phyloP scores from a whole-genome alignment of 441 rosid species.

The Daphne laureola region DNA sequence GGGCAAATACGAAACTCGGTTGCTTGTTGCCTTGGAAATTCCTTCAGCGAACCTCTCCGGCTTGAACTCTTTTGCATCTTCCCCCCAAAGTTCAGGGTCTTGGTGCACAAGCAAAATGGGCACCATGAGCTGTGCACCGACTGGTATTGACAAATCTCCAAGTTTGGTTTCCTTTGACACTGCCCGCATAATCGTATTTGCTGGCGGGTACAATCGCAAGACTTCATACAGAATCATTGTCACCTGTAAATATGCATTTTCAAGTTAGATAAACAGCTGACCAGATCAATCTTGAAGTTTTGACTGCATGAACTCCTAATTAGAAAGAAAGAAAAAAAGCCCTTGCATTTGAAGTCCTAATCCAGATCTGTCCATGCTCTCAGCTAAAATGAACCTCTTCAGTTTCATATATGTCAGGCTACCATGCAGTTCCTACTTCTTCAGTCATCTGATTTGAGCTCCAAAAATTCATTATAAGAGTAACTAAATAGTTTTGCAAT shows the following conservation, averaged over 20 bases:
- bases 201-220: conserved; percentile 33
- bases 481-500: too few species aligned
- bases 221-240: conserved; percentile 29
- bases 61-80: conserved; percentile 31
- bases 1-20: conserved; percentile 31
- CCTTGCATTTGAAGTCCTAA: too few species aligned
- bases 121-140: conserved; percentile 20
- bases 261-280: too few species aligned
- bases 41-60: conserved; percentile 42
- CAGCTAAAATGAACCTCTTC: too few species aligned
- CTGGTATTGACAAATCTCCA: conserved; percentile 27
- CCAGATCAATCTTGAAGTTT: too few species aligned
- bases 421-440: too few species aligned
- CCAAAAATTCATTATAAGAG: too few species aligned
- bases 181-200: conserved; percentile 13
- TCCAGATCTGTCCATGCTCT: too few species aligned
- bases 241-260: not conserved
- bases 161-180: conserved; percentile 30
- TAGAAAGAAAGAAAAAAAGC: too few species aligned
- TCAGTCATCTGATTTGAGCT: too few species aligned
- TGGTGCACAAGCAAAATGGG: conserved; percentile 27
- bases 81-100: conserved; percentile 30
- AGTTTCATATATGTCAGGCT: too few species aligned
- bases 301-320: too few species aligned
- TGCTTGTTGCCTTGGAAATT: conserved; percentile 32